Percentiles rank a stretch among this genome's conserved stretches.
These are phyloP conservation scores for Populus hybrid DNA, from an alignment of 441 rosid genomes.

Conservation along the genomic window DNA sequence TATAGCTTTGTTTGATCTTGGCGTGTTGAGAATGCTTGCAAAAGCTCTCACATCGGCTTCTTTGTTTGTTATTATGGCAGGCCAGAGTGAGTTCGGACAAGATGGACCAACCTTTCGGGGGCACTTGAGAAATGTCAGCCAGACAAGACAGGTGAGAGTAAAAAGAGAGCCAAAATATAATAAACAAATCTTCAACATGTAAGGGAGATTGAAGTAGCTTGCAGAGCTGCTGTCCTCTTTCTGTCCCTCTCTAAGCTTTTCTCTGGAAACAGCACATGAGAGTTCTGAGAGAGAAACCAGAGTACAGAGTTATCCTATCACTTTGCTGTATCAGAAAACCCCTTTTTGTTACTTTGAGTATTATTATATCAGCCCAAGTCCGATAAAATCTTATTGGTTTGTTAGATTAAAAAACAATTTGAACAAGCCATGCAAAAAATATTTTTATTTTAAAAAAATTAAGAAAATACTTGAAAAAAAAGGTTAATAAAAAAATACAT, in stretches of 20 bases:
- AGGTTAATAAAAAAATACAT: too few relatives aligned
- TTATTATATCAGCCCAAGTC: too few relatives aligned
- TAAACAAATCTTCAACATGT: not conserved
- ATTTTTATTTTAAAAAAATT: too few relatives aligned
- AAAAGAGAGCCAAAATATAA: not conserved
- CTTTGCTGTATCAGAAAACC: not conserved
- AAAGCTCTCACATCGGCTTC: slow-evolving; percentile 27
- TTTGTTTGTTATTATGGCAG: slow-evolving; percentile 17
- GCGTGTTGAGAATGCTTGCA: slow-evolving; percentile 17
- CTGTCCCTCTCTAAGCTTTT: not conserved
- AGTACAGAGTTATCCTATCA: not conserved
- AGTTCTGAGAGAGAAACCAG: not conserved
- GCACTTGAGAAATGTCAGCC: slow-evolving; percentile 52
- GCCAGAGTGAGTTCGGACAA: slow-evolving; percentile 36
- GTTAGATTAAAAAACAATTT: too few relatives aligned
- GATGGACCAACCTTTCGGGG: slow-evolving; percentile 36
- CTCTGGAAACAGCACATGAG: slow-evolving; percentile 5
- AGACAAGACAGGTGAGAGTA: slow-evolving; percentile 66
- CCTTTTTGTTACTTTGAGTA: too few relatives aligned
- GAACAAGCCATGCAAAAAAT: too few relatives aligned
- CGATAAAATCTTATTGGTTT: too few relatives aligned
- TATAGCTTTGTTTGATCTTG: not conserved
- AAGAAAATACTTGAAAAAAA: too few relatives aligned
- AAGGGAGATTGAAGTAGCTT: not conserved
- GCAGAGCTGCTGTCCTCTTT: slow-evolving; percentile 3